Evolutionary conservation across 495 filamentous ascomycete genomes (phyloP).

Genomic region (Parathielavia hyrcaniae): DNA sequence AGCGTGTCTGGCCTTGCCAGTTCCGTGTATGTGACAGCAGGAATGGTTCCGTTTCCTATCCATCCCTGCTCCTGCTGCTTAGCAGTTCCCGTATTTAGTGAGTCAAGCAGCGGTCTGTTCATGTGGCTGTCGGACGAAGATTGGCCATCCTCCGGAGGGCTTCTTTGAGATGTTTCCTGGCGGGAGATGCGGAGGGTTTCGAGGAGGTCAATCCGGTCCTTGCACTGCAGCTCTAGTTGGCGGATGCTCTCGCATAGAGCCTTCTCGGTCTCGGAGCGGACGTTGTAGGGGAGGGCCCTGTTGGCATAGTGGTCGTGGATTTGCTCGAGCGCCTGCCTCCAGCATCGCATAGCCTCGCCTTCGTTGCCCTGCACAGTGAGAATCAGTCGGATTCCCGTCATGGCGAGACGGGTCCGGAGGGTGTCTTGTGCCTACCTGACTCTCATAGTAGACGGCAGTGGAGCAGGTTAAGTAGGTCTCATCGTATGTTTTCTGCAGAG

Average conservation of each 20-base stretch:
- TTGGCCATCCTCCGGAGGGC: conserved; percentile 19
- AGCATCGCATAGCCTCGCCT: conserved; percentile 82
- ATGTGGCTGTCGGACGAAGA: conserved; percentile 3
- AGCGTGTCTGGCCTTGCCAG: conserved; percentile 65
- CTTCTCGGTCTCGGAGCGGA: conserved; percentile 78
- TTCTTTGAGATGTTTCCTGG: conserved; percentile 45
- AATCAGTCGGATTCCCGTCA: conserved; percentile 11
- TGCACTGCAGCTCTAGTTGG: conserved; percentile 84
- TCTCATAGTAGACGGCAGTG: conserved; percentile 91
- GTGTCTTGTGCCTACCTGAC: conserved; percentile 53
- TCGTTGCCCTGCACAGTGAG: conserved; percentile 70
- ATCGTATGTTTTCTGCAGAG: conserved; percentile 95
- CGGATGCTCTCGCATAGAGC: conserved; percentile 73
- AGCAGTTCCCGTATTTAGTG: conserved; percentile 26
- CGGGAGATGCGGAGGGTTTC: conserved; percentile 74
- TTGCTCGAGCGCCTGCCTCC: conserved; percentile 84
- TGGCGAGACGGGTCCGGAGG: background rate
- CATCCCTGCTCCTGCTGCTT: conserved; percentile 45
- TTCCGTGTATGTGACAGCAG: conserved; percentile 69
- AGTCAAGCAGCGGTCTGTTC: conserved; percentile 17
- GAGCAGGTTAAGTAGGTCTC: conserved; percentile 90
- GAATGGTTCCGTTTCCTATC: conserved; percentile 77
- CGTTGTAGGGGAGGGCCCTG: conserved; percentile 55
- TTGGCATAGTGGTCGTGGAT: conserved; percentile 84
- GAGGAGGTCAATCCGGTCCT: conserved; percentile 84